Base-by-base conservation (phyloP, 2,329 filamentous ascomycete species). In the Xylaria sp. region DNA sequence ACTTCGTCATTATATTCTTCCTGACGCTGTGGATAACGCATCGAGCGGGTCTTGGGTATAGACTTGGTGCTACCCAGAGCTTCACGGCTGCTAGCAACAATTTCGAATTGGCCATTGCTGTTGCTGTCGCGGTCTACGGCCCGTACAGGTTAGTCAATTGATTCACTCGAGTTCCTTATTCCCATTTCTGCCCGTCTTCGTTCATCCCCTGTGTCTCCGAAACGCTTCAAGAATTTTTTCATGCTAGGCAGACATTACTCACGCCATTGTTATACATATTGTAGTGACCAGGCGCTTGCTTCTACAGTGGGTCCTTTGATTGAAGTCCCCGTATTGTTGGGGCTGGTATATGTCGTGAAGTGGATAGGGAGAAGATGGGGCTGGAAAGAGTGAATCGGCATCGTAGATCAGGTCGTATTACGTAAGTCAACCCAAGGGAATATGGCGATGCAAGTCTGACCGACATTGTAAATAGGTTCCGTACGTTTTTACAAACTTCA, bases 1-100 rank as follows among this genome's bases (percentile, higher is more conserved):
- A 96, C 72, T 97, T 97, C 70, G 69, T 86, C 1, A 75, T 89
- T 62, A 85, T 95, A 58, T 97, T 96, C 78, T 85, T 87, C 48
- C 69, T 80, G 2, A 95, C 91, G 0, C 78, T 95, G 1, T 79
- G 79, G 43, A 77, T 88, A 1, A 83, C 86, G 3, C 80, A 83
- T 49, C 83, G 80, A n/a, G 76, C 89, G n/a, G 90, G 91, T 0
- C 93, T 93, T 60, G 87, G 86, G 0, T 96, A 96, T 72, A 82
- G 83, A 35, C 74, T 93, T 0, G 83, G 85, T 1, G 83, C 84
- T 10, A 94, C 92, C 1, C 92, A 96, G 76, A 93, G 90, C 72
- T 95, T 96, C 70, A 96, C 91, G 0, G 93, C 92, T 0, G 90
- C 91, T 1, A 96, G 92, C 74, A 97, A 97, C 72, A 96, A 97